Percentiles rank a stretch among this genome's conserved stretches.
Conservation (phyloP, 192 early-diverging fungal species). For the Ambispora gerdemannii region DNA sequence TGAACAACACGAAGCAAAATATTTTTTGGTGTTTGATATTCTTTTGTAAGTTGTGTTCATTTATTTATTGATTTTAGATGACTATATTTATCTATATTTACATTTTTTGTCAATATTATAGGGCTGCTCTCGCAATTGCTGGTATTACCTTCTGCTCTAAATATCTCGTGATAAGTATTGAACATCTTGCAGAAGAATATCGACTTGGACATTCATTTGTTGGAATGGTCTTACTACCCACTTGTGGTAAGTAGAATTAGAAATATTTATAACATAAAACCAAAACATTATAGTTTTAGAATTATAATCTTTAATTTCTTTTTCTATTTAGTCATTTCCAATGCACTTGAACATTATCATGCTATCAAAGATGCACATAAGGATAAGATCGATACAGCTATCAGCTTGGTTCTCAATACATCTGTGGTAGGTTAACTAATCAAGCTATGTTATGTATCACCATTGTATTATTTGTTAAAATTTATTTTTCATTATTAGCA, state of each 20-base stretch:
- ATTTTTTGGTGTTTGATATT: slow-evolving; percentile 21
- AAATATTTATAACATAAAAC: slow-evolving; percentile 25
- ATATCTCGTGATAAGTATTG: slow-evolving; percentile 74
- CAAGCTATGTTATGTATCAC: slow-evolving; percentile 57
- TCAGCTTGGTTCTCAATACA: slow-evolving; percentile 15
- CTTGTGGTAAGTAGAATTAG: slow-evolving; percentile 59
- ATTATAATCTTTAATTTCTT: neutral
- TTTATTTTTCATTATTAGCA: slow-evolving; percentile 55
- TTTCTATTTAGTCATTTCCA: slow-evolving; percentile 34
- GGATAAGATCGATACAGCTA: slow-evolving; percentile 75
- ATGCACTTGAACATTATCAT: slow-evolving; percentile 76
- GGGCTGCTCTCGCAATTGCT: slow-evolving; percentile 56
- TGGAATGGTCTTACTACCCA: slow-evolving; percentile 86
- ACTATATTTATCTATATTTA: neutral
- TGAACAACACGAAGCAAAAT: slow-evolving; percentile 3
- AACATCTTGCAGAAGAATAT: slow-evolving; percentile 66
- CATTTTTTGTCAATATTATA: slow-evolving; percentile 49
- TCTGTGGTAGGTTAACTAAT: slow-evolving; percentile 26
- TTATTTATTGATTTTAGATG: neutral
- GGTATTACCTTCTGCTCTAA: slow-evolving; percentile 77
- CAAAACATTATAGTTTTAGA: slow-evolving; percentile 26
- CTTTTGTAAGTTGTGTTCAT: slow-evolving; percentile 22
- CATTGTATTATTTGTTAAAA: slow-evolving; percentile 64
- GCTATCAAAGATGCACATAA: slow-evolving; percentile 68
- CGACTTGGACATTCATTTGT: slow-evolving; percentile 82